Base-by-base conservation (phyloP, 176 grass and related monocot species). In the Cenchrus purpureus region DNA sequence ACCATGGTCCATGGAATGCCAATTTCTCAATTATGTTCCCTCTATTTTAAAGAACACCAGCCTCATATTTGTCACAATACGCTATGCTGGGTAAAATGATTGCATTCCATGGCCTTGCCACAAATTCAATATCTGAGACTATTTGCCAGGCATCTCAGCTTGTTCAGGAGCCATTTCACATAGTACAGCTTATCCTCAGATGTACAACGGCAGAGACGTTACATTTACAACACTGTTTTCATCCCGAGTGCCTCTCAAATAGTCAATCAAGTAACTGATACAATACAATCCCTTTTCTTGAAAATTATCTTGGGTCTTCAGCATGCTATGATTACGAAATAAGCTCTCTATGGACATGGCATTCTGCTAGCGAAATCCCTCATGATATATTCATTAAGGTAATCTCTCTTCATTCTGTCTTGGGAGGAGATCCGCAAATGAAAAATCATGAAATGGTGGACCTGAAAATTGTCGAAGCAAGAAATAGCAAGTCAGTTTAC, bases 401-500 rank as follows among this genome's bases (percentile, higher is more conserved):
- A 68, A 79, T 75, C 15, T 67, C 28, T 51, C 78, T 55, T 94
- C 85, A 92, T 92, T 87, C 80, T 63, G 75, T 58, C 37, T 37
- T 46, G 90, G 93, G 51, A 94, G 82, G 60, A 99, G 74, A 69
- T 96, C 97, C 4, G 60, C 80, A 84, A 91, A 94, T 48, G 94
- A 96, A 78, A 99, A 99, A 79, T 99, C 94, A 91, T 99, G 97
- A 84, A 83, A 83, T 5, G 88, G 88, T 34, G 76, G 83, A 84
- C 94, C 97, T 92, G 92, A 50, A 88, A 74, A 37, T 37, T 3
- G 43, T 37, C 63, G 25, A 65, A 65, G 28, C 49, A 28, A 45
- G 56, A 10, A 22, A 17, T 74, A 29, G 28, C 49, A 50, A 52
- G 8, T 34, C 11, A 25, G 22, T 57, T 81, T 61, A 48, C 1